A percentile compares a stretch with the other conserved stretches of the same genome.
Evolutionary conservation across 2,329 filamentous ascomycete species (phyloP).

Genomic region (Biscogniauxia sp.): DNA sequence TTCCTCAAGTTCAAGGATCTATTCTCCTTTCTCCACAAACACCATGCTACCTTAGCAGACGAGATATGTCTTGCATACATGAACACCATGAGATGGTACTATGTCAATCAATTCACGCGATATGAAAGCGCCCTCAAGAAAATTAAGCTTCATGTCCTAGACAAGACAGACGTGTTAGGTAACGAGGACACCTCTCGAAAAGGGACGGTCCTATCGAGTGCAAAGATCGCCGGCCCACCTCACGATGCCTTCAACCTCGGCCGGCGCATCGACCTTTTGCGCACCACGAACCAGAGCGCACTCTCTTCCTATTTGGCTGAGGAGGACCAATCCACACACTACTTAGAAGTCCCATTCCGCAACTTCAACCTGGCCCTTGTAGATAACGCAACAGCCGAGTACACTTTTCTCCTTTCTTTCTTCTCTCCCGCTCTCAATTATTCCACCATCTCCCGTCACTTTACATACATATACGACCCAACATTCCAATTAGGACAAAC

Average conservation of each 20-base stretch:
- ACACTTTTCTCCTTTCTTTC: constrained; percentile 87
- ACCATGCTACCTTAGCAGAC: constrained; percentile 79
- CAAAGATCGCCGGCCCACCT: constrained; percentile 52
- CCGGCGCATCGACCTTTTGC: constrained; percentile 78
- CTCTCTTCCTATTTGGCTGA: constrained; percentile 87
- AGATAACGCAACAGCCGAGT: constrained; percentile 93
- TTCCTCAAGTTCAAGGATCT: constrained; percentile 87
- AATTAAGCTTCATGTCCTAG: constrained; percentile 77
- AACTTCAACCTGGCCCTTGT: constrained; percentile 93
- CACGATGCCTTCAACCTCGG: constrained; percentile 91
- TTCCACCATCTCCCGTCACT: constrained; percentile 76
- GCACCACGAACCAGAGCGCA: constrained; percentile 69
- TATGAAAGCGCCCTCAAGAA: constrained; percentile 83
- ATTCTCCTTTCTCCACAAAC: constrained; percentile 78
- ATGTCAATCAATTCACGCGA: constrained; percentile 83
- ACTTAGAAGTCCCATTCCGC: constrained; percentile 85
- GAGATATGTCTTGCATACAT: constrained; percentile 93
- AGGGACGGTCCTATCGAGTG: constrained; percentile 54
- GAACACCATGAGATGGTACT: constrained; percentile 99
- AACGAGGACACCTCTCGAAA: constrained; percentile 71
- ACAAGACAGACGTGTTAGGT: constrained; percentile 80
- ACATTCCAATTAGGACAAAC: constrained; percentile 80
- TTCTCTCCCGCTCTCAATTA: constrained; percentile 77
- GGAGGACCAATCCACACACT: constrained; percentile 81
- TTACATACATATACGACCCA: constrained; percentile 84